Conservation (phyloP, 2,329 filamentous ascomycete genomes). For the Venturia aucupariae region DNA sequence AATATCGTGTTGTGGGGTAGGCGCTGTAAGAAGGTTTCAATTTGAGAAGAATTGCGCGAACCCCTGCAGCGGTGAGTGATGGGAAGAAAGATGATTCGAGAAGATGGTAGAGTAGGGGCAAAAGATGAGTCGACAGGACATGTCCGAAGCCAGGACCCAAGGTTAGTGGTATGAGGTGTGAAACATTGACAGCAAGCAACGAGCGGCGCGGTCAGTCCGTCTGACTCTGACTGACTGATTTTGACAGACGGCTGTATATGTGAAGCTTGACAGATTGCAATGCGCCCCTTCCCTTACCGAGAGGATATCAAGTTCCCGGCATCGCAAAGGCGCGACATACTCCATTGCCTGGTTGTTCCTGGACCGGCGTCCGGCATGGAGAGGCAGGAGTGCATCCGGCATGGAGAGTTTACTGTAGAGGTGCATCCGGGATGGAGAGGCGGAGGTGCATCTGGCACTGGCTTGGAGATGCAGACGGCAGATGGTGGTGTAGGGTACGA, state of each 20-base stretch:
- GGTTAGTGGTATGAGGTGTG: no score
- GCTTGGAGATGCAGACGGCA: no score
- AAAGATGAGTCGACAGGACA: no score
- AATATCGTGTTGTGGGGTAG: background rate
- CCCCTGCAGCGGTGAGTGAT: background rate
- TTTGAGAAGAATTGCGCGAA: background rate
- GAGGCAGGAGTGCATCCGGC: no score
- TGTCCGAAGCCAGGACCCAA: background rate
- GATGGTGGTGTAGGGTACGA: no score
- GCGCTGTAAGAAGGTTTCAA: background rate
- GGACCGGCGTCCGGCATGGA: no score
- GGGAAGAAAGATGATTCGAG: background rate
- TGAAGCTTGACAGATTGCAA: constrained; percentile 2
- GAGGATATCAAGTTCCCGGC: background rate
- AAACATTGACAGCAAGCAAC: background rate
- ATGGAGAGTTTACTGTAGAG: no score
- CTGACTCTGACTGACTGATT: no score
- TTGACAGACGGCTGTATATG: background rate
- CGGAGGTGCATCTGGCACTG: no score
- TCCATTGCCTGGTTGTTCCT: background rate
- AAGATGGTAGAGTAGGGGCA: background rate
- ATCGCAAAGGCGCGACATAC: background rate
- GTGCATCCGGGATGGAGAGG: no score
- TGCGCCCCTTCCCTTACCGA: background rate
- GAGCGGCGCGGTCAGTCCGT: background rate